Conservation (phyloP, 805 yeast genomes). For the Ogataea minuta region DNA sequence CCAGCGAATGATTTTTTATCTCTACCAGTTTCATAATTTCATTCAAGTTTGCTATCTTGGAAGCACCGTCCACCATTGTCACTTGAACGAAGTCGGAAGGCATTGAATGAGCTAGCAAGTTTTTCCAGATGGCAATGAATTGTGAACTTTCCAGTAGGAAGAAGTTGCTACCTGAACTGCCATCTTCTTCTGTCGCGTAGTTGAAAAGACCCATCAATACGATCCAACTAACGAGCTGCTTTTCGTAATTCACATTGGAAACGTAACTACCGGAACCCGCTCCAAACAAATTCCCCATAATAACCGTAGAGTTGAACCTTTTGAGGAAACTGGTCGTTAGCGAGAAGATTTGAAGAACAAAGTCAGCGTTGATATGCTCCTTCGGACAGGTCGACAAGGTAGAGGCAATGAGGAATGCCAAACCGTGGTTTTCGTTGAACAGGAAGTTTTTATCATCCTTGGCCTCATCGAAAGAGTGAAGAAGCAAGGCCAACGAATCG, state of each 20-base stretch:
- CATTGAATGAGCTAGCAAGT: slow-evolving; percentile 49
- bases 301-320: slow-evolving; percentile 36
- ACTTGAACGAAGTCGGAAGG: slow-evolving; percentile 39
- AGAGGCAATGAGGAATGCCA: slow-evolving; percentile 33
- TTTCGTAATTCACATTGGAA: slow-evolving; percentile 34
- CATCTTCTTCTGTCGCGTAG: slow-evolving; percentile 34
- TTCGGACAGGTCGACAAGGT: slow-evolving; percentile 31
- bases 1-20: slow-evolving; percentile 56
- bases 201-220: slow-evolving; percentile 62
- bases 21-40: slow-evolving; percentile 42
- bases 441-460: slow-evolving; percentile 21
- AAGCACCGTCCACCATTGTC: slow-evolving; percentile 30
- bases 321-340: slow-evolving; percentile 30
- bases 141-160: slow-evolving; percentile 57
- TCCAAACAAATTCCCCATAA: slow-evolving; percentile 33
- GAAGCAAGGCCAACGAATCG: slow-evolving; percentile 35
- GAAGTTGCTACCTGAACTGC: slow-evolving; percentile 43
- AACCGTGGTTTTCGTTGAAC: slow-evolving; percentile 33
- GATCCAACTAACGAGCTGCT: slow-evolving; percentile 56
- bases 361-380: slow-evolving; percentile 32
- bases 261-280: slow-evolving; percentile 29
- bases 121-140: slow-evolving; percentile 62
- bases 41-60: slow-evolving; percentile 34
- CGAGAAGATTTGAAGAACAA: slow-evolving; percentile 31
- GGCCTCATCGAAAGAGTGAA: slow-evolving; percentile 35